phyloP scores from a whole-genome alignment of 768 basidiomycete genomes.

The Cubamyces lactineus region DNA sequence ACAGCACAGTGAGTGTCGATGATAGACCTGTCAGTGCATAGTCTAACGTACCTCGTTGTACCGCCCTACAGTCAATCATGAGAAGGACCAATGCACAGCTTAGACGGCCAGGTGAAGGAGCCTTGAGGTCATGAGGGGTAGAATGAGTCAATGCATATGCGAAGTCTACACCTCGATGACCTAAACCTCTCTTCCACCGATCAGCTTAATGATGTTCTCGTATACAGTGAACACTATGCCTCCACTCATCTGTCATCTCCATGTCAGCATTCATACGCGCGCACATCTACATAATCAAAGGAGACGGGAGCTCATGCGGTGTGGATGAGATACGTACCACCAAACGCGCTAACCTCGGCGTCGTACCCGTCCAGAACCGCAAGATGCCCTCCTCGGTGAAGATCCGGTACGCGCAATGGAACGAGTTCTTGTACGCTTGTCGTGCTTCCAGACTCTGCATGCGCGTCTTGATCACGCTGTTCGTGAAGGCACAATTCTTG shows the following conservation, averaged over 20 bases:
- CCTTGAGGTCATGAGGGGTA: not conserved
- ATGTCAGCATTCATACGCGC: not conserved
- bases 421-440: conserved; percentile 86
- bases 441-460: conserved; percentile 93
- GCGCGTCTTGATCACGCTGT: conserved; percentile 93
- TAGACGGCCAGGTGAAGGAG: not conserved
- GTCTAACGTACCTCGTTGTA: no score
- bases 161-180: not conserved
- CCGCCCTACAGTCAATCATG: not conserved
- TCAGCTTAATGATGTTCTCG: conserved; percentile 72
- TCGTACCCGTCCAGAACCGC: conserved; percentile 97
- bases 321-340: conserved; percentile 56
- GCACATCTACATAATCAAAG: not conserved
- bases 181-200: conserved; percentile 39
- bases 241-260: conserved; percentile 69
- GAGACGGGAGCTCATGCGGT: not conserved
- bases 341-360: conserved; percentile 82
- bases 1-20: no score
- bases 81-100: not conserved
- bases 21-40: no score
- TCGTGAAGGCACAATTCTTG: not conserved
- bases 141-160: not conserved
- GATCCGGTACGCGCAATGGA: conserved; percentile 95
- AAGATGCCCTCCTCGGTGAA: conserved; percentile 89
- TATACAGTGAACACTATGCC: conserved; percentile 94